These are phyloP conservation scores for Vitis hybrid DNA, from an alignment of 177 flowering plant genomes.

Conservation along the genomic window DNA sequence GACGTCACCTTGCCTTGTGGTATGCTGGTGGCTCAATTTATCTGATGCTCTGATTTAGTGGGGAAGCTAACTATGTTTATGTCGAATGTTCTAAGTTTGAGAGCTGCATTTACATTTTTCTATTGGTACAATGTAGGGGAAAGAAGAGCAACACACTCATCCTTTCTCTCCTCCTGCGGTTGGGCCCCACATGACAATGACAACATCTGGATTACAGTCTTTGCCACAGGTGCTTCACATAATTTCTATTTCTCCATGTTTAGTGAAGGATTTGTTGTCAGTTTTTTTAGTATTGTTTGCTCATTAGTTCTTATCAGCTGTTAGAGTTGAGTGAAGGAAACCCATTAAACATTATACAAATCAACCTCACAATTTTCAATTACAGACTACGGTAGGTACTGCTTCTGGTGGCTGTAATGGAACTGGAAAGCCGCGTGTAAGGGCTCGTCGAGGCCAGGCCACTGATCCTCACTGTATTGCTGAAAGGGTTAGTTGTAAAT, in stretches of 20 bases:
- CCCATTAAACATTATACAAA: neutral
- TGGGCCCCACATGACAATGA: constrained; percentile 3
- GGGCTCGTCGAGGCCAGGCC: constrained; percentile 36
- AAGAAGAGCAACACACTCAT: constrained; percentile 10
- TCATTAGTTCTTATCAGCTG: neutral
- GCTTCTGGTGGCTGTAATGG: constrained; percentile 15
- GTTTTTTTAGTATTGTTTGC: neutral
- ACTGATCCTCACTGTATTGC: constrained; percentile 37
- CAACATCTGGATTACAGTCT: constrained; percentile 12
- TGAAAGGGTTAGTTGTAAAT: constrained; percentile 20
- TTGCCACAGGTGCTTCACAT: constrained; percentile 13
- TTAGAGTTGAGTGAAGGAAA: constrained; percentile 1
- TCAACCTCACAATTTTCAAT: neutral
- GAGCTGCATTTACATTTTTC: constrained; percentile 1
- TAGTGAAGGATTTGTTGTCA: neutral
- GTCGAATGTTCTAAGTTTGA: too few species aligned
- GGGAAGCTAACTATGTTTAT: too few species aligned
- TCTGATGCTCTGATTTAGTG: too few species aligned
- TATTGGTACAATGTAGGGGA: constrained; percentile 12
- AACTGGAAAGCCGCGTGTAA: constrained; percentile 24
- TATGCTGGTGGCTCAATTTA: neutral
- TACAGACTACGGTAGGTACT: constrained; percentile 11
- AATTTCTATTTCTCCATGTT: neutral
- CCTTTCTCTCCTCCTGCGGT: constrained; percentile 5
- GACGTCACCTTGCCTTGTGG: neutral